A percentile compares a stretch with the other conserved stretches of the same genome.
Evolutionary conservation across 352 stramenopile species (phyloP).

Genomic region (Globisporangium perplexum): DNA sequence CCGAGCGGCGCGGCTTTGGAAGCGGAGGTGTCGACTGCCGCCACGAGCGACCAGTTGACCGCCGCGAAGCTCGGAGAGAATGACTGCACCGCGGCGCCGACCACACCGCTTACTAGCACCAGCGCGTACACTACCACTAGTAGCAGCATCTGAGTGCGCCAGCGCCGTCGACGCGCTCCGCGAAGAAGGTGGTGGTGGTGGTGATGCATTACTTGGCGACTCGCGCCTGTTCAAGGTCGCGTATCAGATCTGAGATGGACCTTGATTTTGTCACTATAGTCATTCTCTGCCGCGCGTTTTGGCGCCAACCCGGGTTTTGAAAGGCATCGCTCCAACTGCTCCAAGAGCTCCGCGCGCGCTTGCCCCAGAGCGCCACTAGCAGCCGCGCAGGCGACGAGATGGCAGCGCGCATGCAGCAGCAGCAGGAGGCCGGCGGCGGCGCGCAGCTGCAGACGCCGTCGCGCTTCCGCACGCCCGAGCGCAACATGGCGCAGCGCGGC

Average conservation of each 20-base stretch:
- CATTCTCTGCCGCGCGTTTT: background rate
- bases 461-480: slow-evolving; percentile 13
- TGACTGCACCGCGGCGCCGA: background rate
- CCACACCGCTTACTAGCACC: background rate
- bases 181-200: too few species aligned
- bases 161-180: background rate
- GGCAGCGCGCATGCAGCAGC: slow-evolving; percentile 8
- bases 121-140: background rate
- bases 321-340: background rate
- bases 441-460: slow-evolving; percentile 12
- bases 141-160: background rate
- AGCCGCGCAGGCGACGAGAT: background rate
- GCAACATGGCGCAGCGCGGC: slow-evolving; percentile 15
- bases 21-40: slow-evolving; percentile 17
- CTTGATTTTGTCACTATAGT: too few species aligned
- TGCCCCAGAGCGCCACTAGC: too few species aligned
- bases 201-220: background rate
- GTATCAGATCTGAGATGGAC: too few species aligned
- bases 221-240: background rate
- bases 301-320: background rate
- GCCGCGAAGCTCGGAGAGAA: slow-evolving; percentile 19
- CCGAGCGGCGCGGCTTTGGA: slow-evolving; percentile 24
- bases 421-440: slow-evolving; percentile 3
- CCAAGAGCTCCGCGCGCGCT: too few species aligned
- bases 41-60: slow-evolving; percentile 47